Base-by-base conservation (phyloP, 208 protist species). In the Strigomonas galati region DNA sequence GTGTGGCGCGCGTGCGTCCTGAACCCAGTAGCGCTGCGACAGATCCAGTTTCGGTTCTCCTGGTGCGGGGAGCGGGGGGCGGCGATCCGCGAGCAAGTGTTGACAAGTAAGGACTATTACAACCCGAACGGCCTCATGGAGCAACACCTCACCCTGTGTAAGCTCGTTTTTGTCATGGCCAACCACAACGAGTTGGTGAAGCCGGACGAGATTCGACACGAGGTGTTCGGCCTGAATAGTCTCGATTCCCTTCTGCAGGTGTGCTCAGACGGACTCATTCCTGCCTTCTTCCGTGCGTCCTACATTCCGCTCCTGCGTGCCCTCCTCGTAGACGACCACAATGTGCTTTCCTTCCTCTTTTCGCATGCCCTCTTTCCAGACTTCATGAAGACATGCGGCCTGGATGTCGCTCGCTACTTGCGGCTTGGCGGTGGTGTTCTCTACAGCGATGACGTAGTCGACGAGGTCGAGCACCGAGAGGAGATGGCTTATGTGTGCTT, bases 101-200 rank as follows among this genome's bases (percentile, higher is more conserved):
- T 81, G 32, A 75, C 61, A 31, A 70, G 71, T 12, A 35, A 65
- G 7, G 82, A 85, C 37, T 75, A 55, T 46, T 82, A 81, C 72
- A 73, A 66, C 15, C 31, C 51, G 19, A 74, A 65, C 14, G 82
- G 82, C 6, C 68, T 56, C 10, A 44, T 85, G 4, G 43, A 46
- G n/a, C 64, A 55, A 0, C 78, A 85, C 52, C 65, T 79, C 27
- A 46, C 65, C 5, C 44, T 83, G 60, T 68, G 61, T 57, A 51
- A 57, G 6, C 74, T 88, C 15, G 30, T 88, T 15, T 74, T 71
- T 44, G 56, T 77, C 19, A 69, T 85, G 26, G 54, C 76, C 19
- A 63, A 69, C 51, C 43, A 62, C 23, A 85, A 72, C 63, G 76
- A 88, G 52, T 37, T 88, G 15, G 72, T 82, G 60, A 72, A 80